Evolutionary conservation across 768 basidiomycete genomes (phyloP).

Genomic region (Nevesoporus exiguus): DNA sequence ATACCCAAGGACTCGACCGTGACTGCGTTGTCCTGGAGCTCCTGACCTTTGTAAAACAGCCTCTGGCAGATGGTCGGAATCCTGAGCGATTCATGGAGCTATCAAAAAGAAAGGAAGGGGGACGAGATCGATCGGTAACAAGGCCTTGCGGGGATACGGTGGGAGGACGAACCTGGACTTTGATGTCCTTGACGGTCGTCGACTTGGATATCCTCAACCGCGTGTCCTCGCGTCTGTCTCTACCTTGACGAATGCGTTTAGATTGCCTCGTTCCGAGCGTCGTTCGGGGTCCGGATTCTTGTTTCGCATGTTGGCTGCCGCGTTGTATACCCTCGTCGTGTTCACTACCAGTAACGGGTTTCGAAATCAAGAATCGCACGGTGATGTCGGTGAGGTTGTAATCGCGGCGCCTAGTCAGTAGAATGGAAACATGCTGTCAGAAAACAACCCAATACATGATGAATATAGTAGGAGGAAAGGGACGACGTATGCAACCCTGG

Average conservation of each 20-base stretch:
- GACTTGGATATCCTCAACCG: constrained; percentile 56
- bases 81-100: constrained; percentile 61
- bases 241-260: constrained; percentile 60
- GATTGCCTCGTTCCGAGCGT: constrained; percentile 57
- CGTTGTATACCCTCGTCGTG: constrained; percentile 26
- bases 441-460: constrained; percentile 4
- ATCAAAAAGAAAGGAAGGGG: neutral
- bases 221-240: constrained; percentile 47
- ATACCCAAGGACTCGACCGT: constrained; percentile 53
- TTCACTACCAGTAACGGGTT: constrained; percentile 32
- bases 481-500: constrained; percentile 7
- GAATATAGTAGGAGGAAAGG: constrained; percentile 5
- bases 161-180: constrained; percentile 52
- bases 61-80: constrained; percentile 79
- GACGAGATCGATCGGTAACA: neutral
- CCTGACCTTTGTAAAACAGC: constrained; percentile 56
- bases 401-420: constrained; percentile 32
- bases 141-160: too few relatives aligned
- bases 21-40: constrained; percentile 59
- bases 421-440: constrained; percentile 20
- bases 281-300: constrained; percentile 36
- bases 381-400: constrained; percentile 63
- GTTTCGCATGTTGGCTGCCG: constrained; percentile 28
- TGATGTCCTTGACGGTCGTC: constrained; percentile 76
- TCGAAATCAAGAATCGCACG: constrained; percentile 43